phyloP scores from a whole-genome alignment of 768 basidiomycete species.

The Sarcomyxa edulis region DNA sequence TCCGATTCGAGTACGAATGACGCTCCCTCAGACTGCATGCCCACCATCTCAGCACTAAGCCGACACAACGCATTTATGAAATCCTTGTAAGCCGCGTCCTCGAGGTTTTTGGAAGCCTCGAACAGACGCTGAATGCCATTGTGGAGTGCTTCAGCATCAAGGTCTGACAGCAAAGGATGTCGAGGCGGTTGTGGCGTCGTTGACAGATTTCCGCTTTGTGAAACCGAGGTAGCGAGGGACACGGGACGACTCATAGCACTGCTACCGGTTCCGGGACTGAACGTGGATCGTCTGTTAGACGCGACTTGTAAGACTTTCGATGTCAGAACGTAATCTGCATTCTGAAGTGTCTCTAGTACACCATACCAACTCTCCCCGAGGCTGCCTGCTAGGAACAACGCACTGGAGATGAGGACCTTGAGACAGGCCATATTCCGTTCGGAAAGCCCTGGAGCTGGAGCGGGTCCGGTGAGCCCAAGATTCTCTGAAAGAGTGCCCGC shows the following conservation, averaged over 20 bases:
- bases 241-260: slow-evolving; percentile 30
- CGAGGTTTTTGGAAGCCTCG: slow-evolving; percentile 78
- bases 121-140: slow-evolving; percentile 77
- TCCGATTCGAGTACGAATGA: slow-evolving; percentile 23
- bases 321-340: slow-evolving; percentile 87
- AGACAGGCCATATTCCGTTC: slow-evolving; percentile 90
- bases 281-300: slow-evolving; percentile 24
- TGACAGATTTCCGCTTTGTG: slow-evolving; percentile 13
- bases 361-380: slow-evolving; percentile 92
- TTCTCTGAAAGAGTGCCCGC: slow-evolving; percentile 60
- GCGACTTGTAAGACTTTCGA: slow-evolving; percentile 42
- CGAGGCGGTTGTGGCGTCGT: slow-evolving; percentile 21
- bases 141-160: slow-evolving; percentile 73
- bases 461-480: slow-evolving; percentile 50
- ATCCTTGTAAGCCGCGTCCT: slow-evolving; percentile 75
- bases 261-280: slow-evolving; percentile 23
- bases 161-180: slow-evolving; percentile 64
- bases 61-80: slow-evolving; percentile 78
- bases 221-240: slow-evolving; percentile 23
- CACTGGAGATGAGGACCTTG: slow-evolving; percentile 72
- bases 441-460: slow-evolving; percentile 69
- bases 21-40: slow-evolving; percentile 61
- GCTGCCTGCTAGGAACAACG: slow-evolving; percentile 77
- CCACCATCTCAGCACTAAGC: slow-evolving; percentile 89
- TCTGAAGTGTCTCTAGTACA: slow-evolving; percentile 87